Evolutionary conservation across 306 rosid genomes (phyloP).

Genomic region (Citrullus colocynthis): DNA sequence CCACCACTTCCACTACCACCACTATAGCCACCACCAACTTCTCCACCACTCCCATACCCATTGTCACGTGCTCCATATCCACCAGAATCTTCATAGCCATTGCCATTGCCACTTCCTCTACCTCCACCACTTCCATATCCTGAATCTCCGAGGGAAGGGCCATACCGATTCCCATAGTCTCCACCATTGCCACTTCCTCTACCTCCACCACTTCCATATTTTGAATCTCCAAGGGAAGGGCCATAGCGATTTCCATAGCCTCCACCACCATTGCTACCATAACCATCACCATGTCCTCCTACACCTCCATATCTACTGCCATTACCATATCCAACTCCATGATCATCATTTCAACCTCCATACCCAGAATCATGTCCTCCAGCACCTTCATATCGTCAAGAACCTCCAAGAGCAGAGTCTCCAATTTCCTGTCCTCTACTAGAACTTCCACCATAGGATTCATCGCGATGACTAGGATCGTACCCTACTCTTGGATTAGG

Average conservation of each 20-base stretch:
- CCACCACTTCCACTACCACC: constrained; percentile 8
- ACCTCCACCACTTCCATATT: neutral
- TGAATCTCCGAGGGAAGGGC: constrained; percentile 9
- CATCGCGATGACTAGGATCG: neutral
- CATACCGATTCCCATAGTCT: neutral
- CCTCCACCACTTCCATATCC: neutral
- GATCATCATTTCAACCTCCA: neutral
- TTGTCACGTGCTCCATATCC: too few species aligned
- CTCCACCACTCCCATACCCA: neutral
- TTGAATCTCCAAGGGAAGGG: constrained; percentile 10
- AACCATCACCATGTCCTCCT: neutral
- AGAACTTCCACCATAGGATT: neutral
- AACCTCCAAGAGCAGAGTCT: constrained; percentile 21
- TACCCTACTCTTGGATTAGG: neutral
- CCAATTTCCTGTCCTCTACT: constrained; percentile 23
- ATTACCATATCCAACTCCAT: constrained; percentile 4
- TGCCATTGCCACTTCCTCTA: too few species aligned
- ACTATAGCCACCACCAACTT: constrained; percentile 1
- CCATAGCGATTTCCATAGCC: neutral
- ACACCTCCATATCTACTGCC: constrained; percentile 11
- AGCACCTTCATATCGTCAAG: constrained; percentile 13
- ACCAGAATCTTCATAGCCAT: too few species aligned
- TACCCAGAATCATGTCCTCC: neutral
- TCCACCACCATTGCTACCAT: neutral
- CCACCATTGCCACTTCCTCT: neutral